A percentile compares a stretch with the other conserved stretches of the same genome.
phyloP scores from a whole-genome alignment of 768 basidiomycete species.

The Calocybe cyanea region DNA sequence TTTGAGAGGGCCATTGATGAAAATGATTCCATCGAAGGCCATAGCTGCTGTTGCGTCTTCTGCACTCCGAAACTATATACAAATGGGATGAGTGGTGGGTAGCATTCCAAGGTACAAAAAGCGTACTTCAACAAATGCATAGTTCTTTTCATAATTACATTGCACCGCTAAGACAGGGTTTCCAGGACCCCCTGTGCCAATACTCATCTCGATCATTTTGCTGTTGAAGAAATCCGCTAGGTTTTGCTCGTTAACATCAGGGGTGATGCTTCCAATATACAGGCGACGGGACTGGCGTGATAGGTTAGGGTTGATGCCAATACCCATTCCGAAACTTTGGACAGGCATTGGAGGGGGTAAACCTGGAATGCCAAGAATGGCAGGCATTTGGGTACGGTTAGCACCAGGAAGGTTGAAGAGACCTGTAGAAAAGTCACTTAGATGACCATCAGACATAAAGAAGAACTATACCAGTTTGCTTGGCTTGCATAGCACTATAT shows the following conservation, averaged over 20 bases:
- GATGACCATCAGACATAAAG: constrained; percentile 2
- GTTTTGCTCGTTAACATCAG: constrained; percentile 90
- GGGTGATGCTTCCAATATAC: constrained; percentile 96
- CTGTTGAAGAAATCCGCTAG: constrained; percentile 92
- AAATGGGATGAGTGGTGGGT: neutral
- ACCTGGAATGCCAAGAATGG: constrained; percentile 77
- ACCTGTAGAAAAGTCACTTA: constrained; percentile 41
- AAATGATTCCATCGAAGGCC: constrained; percentile 97
- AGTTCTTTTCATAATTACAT: constrained; percentile 98
- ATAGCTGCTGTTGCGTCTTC: constrained; percentile 96
- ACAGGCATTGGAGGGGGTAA: constrained; percentile 82
- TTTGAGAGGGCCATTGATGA: constrained; percentile 92
- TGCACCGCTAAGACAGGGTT: constrained; percentile 92
- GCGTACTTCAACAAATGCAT: constrained; percentile 94
- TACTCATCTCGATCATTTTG: constrained; percentile 91
- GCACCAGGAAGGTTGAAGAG: constrained; percentile 96
- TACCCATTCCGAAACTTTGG: constrained; percentile 82
- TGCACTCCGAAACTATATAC: constrained; percentile 87
- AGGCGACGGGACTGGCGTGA: constrained; percentile 92
- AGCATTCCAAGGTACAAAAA: neutral
- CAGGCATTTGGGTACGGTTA: constrained; percentile 83
- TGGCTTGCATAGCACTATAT: constrained; percentile 95
- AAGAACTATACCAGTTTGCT: constrained; percentile 75
- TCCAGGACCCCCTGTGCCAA: constrained; percentile 79
- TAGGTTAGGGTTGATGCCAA: constrained; percentile 82